phyloP scores from a whole-genome alignment of 176 grass and related monocot species.

The Hordeum marinum region DNA sequence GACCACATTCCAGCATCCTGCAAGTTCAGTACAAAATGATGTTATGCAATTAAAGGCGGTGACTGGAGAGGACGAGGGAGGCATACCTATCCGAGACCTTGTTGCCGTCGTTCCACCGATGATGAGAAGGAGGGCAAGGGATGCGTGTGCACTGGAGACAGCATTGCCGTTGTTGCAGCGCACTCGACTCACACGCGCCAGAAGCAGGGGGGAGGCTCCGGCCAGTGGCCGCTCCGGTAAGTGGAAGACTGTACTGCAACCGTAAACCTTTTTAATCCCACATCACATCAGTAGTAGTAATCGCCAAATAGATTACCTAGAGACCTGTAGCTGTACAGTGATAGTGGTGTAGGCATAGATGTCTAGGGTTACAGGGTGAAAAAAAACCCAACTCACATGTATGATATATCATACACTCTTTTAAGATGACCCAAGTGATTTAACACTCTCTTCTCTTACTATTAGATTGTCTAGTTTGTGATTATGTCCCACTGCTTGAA shows the following conservation, averaged over 20 bases:
- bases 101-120: too few species aligned
- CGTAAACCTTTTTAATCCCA: not conserved
- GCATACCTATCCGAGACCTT: too few species aligned
- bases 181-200: not conserved
- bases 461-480: not conserved
- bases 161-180: not conserved
- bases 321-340: not conserved
- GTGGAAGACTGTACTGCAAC: not conserved
- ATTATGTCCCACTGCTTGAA: not conserved
- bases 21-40: slow-evolving; percentile 60
- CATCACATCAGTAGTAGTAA: not conserved
- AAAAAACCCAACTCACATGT: not conserved
- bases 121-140: not conserved
- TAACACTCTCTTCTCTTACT: not conserved
- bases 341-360: not conserved
- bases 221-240: not conserved
- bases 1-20: slow-evolving; percentile 65
- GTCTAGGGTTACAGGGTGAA: not conserved
- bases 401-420: not conserved
- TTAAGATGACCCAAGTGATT: not conserved
- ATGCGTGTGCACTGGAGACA: not conserved
- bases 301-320: not conserved
- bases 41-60: slow-evolving; percentile 48
- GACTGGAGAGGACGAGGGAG: too few species aligned
- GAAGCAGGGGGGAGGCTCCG: not conserved